Evolutionary conservation across 768 basidiomycete genomes (phyloP).

Genomic region (Hydnum rufescens): DNA sequence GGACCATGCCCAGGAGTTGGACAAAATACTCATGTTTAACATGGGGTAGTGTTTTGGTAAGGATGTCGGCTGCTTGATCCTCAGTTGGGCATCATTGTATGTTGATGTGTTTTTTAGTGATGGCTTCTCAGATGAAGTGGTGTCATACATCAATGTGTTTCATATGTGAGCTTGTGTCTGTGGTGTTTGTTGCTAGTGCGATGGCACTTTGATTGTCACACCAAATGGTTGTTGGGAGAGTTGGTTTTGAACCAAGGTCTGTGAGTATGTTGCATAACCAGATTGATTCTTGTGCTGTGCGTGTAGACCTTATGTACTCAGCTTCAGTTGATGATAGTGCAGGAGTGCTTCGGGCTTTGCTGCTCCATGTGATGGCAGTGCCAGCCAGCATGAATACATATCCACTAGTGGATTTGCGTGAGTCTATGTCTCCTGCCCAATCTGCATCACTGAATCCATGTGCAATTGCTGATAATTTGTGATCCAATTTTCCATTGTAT

Average conservation of each 20-base stretch:
- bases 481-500: conserved; percentile 2
- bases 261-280: conserved; percentile 6
- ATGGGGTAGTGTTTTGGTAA: conserved; percentile 9
- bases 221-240: conserved; percentile 1
- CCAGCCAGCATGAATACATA: conserved; percentile 6
- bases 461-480: too few relatives aligned
- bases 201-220: conserved; percentile 15
- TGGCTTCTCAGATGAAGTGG: conserved; percentile 14
- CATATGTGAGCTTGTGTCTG: conserved; percentile 12
- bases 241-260: conserved; percentile 3
- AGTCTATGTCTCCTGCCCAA: conserved; percentile 15
- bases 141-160: conserved; percentile 18
- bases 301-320: conserved; percentile 7
- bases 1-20: conserved; percentile 4
- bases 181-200: conserved; percentile 11
- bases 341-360: conserved; percentile 11
- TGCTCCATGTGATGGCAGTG: conserved; percentile 12
- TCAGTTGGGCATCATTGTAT: conserved; percentile 13
- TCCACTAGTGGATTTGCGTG: conserved; percentile 3
- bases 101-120: conserved; percentile 9
- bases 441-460: conserved; percentile 19
- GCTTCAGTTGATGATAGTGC: conserved; percentile 13
- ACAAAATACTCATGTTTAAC: conserved; percentile 1
- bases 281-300: conserved; percentile 2
- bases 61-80: conserved; percentile 12